These are phyloP conservation scores for Trypanosoma conorhini DNA, from an alignment of 208 protist species.

Conservation along the genomic window DNA sequence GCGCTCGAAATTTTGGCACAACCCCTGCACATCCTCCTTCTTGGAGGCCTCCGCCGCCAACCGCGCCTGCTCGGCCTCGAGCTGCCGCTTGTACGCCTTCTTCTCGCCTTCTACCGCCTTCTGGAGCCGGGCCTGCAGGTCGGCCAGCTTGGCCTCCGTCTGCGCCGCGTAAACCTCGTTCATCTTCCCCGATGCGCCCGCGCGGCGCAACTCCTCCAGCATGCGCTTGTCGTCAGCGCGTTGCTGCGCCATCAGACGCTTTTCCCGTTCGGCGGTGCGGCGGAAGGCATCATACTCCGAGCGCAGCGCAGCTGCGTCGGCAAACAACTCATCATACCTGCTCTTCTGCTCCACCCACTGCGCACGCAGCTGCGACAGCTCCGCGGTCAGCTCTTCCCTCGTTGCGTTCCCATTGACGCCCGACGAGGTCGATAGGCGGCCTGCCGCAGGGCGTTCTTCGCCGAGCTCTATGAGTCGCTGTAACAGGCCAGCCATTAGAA, in stretches of 20 bases:
- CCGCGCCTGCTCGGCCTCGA: conserved; percentile 34
- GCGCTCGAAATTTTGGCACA: conserved; percentile 29
- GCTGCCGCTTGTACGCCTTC: conserved; percentile 38
- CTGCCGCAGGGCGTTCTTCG: conserved; percentile 4
- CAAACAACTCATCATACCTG: conserved; percentile 37
- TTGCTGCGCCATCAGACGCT: conserved; percentile 28
- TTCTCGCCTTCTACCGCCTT: conserved; percentile 24
- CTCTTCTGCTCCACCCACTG: conserved; percentile 29
- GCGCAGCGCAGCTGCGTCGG: conserved; percentile 27
- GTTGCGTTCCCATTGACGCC: conserved; percentile 1
- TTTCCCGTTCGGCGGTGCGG: conserved; percentile 22
- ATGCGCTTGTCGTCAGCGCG: conserved; percentile 32
- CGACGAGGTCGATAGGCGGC: neutral
- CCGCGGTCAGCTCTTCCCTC: conserved; percentile 3
- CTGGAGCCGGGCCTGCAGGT: conserved; percentile 29
- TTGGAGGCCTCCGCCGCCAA: conserved; percentile 29
- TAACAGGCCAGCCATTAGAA: conserved; percentile 13
- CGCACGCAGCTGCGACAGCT: conserved; percentile 24
- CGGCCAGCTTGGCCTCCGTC: conserved; percentile 29
- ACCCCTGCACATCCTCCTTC: conserved; percentile 34
- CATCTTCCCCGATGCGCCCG: conserved; percentile 28
- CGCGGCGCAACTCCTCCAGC: conserved; percentile 41
- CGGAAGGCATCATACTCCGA: conserved; percentile 43
- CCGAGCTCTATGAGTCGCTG: conserved; percentile 34
- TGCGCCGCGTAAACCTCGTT: conserved; percentile 35